Evolutionary conservation across 2,329 filamentous ascomycete species (phyloP), one percentile per base, ranked within the genome.

Genomic region (Ophiostoma ips): DNA sequence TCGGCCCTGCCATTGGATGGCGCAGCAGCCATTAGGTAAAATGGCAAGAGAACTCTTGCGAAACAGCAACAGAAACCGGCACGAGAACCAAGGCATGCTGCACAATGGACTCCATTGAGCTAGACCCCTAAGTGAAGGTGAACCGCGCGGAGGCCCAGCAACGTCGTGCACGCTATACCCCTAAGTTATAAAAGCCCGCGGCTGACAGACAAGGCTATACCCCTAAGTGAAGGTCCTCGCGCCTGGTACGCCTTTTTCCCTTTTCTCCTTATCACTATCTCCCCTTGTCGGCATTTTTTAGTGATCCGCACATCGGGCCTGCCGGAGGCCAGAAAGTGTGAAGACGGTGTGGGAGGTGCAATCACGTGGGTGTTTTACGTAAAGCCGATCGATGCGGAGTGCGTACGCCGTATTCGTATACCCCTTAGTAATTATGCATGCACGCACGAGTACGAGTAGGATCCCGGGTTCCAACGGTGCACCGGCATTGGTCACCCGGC

Each of bases 51-150:
- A 30, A 31, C n/a, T n/a, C n/a, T n/a, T n/a, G 30, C 24, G 34
- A 12, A 34, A 31, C n/a, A 19, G 31, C 36, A 15, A 10, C 36
- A 38, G 10, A 19, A 8, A 13, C 19, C 28, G 24, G 18, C 13
- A 31, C 33, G 24, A 21, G 19, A 21, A 24, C 24, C 38, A 41
- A 15, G 38, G 18, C 24, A 28, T 40, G 12, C 19, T 41, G 19
- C 38, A 28, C 12, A 41, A 41, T 15, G 19, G 18, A 30, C 24
- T 35, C 35, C 24, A 35, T 38, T 41, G 37, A 46, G 50, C 54
- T 56, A 55, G 50, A 46, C 55, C 54, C 54, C 50, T 55, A 55
- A 55, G 51, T 52, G 53, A 49, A 53, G 49, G 51, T 53, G 46
- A 37, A 38, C 45, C 44, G 36, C 24, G 41, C 28, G 16, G 37